Evolutionary conservation across 169 alveolate species (phyloP), one percentile per base, ranked within the genome.

Genomic region (Plasmodium coatneyi): DNA sequence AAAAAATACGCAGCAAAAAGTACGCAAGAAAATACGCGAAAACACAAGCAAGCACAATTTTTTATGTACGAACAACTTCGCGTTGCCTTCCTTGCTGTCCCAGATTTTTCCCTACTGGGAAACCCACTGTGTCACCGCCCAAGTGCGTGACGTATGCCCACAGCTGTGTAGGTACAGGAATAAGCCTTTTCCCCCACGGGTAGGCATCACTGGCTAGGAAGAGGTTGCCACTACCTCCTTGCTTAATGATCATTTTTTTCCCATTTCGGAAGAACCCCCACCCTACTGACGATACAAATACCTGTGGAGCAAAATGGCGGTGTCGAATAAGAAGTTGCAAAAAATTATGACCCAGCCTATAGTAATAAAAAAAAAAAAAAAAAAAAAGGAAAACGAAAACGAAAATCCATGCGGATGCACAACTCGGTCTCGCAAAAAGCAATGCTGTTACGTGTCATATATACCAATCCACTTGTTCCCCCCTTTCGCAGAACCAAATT

Each of bases 291-390:
- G 12, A 82, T 56, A 82, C 43, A 79, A 36, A 79, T 3, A n/a
- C 5, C 66, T 46, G 41, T 14, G 54, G 36, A 84, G 36, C 34
- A 96, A 74, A 83, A 96, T 95, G 97, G 96, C 93, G 95, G 94
- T 90, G 34, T 92, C 96, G 34, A 95, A 79, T 79, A 96, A 96
- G 91, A 97, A 96, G 92, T 93, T 97, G 66, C 98, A 97, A 83
- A 97, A 97, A 93, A 97, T 97, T 95, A 97, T 97, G 98, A 97
- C 98, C 96, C 98, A 96, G 92, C 98, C 98, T 78, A 97, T 97
- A 92, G 98, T 96, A 95, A 96, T 96, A 32, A 41, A 34, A 32
- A 19, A 34, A 28, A n/a, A 28, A 19, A 43, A 28, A n/a, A 28
- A n/a, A 43, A 95, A 96, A 96, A 32, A 41, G 25, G 16, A 30